These are phyloP conservation scores for Ulmus americana DNA, from an alignment of 331 rosid genomes.

Conservation along the genomic window DNA sequence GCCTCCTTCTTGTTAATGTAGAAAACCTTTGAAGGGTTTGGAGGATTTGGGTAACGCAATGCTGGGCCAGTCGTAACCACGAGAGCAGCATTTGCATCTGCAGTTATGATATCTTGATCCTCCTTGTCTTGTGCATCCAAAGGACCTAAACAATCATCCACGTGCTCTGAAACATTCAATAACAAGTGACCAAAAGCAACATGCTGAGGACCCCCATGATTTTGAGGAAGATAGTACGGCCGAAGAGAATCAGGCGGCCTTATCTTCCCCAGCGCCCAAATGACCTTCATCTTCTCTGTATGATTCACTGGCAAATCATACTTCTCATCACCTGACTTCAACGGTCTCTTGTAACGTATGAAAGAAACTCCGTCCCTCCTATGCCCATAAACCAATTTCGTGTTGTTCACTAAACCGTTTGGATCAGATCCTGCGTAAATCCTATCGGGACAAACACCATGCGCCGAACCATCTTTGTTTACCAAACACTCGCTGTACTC, in stretches of 20 bases:
- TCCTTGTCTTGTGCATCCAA: conserved; percentile 72
- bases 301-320: conserved; percentile 60
- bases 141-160: conserved; percentile 77
- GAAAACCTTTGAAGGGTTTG: conserved; percentile 68
- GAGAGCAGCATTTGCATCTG: conserved; percentile 63
- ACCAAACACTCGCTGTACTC: conserved; percentile 56
- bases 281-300: conserved; percentile 48
- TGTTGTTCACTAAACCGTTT: conserved; percentile 47
- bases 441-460: conserved; percentile 86
- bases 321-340: conserved; percentile 44
- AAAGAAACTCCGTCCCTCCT: conserved; percentile 75
- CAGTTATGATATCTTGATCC: conserved; percentile 71
- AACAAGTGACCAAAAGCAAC: conserved; percentile 53
- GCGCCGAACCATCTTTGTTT: conserved; percentile 38
- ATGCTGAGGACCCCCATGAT: conserved; percentile 47
- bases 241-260: conserved; percentile 70
- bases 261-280: conserved; percentile 77
- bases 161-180: conserved; percentile 56
- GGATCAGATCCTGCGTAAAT: conserved; percentile 41
- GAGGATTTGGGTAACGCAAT: conserved; percentile 73
- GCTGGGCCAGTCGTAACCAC: conserved; percentile 57
- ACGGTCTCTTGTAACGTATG: conserved; percentile 60
- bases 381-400: conserved; percentile 62
- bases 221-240: conserved; percentile 80
- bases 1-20: conserved; percentile 88